Evolutionary conservation across 1,139 yeast genomes (phyloP).

Genomic region (Pichia sp.): DNA sequence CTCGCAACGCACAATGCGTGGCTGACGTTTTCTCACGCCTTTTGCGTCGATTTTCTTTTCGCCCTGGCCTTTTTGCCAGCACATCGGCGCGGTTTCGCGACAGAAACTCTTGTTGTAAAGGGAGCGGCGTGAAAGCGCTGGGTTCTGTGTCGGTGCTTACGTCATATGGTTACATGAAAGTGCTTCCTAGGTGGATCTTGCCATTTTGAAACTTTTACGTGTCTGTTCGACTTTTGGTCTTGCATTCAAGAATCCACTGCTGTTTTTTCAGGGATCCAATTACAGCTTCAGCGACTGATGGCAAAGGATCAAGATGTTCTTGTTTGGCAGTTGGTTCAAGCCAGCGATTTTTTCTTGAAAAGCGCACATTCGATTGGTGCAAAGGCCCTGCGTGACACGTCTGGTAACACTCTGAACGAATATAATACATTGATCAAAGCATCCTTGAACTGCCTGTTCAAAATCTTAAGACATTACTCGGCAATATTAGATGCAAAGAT

Average conservation of each 20-base stretch:
- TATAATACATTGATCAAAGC: conserved; percentile 40
- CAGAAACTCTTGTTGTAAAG: neutral
- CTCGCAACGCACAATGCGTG: conserved; percentile 1
- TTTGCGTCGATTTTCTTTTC: neutral
- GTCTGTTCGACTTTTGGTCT: too few species aligned
- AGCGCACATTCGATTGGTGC: conserved; percentile 20
- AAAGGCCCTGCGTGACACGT: conserved; percentile 11
- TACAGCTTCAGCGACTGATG: neutral
- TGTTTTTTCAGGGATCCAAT: too few species aligned
- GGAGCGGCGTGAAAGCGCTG: too few species aligned
- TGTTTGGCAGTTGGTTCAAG: conserved; percentile 11
- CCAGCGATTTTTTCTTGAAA: conserved; percentile 18
- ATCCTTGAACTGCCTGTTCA: conserved; percentile 38
- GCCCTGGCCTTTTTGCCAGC: neutral
- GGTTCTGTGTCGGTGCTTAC: too few species aligned
- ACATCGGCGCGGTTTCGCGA: neutral
- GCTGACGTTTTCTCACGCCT: neutral
- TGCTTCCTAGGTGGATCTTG: too few species aligned
- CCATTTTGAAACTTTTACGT: too few species aligned
- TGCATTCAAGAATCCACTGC: too few species aligned
- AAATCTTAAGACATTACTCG: conserved; percentile 33
- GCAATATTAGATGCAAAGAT: conserved; percentile 32
- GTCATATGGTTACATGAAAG: too few species aligned
- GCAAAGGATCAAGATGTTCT: conserved; percentile 1
- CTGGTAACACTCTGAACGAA: conserved; percentile 13